phyloP scores from a whole-genome alignment of 306 rosid genomes.

The Begonia masoniana region DNA sequence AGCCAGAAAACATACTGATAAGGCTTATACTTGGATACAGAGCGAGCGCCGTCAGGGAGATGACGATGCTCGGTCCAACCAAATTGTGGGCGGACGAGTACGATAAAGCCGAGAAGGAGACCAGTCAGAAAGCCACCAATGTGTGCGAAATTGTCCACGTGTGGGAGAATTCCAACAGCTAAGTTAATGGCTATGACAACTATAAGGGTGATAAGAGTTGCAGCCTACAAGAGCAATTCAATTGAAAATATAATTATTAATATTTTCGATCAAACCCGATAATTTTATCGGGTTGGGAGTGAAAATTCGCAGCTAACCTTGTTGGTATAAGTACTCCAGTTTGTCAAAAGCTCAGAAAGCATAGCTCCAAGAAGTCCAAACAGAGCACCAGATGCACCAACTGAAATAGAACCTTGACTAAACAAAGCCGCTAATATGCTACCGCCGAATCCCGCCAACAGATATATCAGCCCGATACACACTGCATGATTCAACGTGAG shows the following conservation, averaged over 20 bases:
- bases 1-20: constrained; percentile 23
- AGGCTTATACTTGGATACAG: constrained; percentile 22
- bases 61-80: constrained; percentile 21
- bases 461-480: constrained; percentile 24
- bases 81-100: constrained; percentile 35
- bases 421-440: constrained; percentile 30
- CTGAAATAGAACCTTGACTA: constrained; percentile 20
- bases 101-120: constrained; percentile 31
- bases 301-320: constrained; percentile 15
- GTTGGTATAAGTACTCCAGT: constrained; percentile 31
- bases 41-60: constrained; percentile 18
- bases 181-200: constrained; percentile 28
- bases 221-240: constrained; percentile 15
- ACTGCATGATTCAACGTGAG: constrained; percentile 14
- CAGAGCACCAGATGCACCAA: constrained; percentile 43
- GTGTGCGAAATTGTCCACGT: constrained; percentile 37
- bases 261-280: too few relatives aligned
- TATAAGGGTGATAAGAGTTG: constrained; percentile 29
- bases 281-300: neutral
- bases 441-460: constrained; percentile 36
- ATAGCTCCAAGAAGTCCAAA: constrained; percentile 44
- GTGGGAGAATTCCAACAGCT: constrained; percentile 40
- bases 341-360: constrained; percentile 36
- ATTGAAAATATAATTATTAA: neutral
- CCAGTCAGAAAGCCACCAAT: constrained; percentile 38